Percentiles rank a stretch among this genome's conserved stretches.
Evolutionary conservation across 495 filamentous ascomycete genomes (phyloP).

Genomic region (Barbatosphaeria neglecta): DNA sequence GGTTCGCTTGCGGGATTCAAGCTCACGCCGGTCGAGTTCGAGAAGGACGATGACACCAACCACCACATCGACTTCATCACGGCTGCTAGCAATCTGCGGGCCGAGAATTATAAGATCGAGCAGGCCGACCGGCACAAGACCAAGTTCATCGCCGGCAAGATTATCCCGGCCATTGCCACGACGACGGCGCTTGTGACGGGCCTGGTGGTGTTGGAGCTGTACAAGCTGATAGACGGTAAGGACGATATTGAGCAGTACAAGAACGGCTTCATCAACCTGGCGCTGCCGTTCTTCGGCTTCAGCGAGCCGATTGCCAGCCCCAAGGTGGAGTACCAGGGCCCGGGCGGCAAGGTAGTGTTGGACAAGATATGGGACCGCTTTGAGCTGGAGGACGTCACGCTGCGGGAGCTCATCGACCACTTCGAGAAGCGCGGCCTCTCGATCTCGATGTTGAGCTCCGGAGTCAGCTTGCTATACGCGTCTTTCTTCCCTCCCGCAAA

Average conservation of each 20-base stretch:
- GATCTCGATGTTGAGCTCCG: conserved; percentile 89
- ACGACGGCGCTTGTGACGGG: conserved; percentile 94
- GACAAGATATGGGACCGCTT: conserved; percentile 99
- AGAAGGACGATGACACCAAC: conserved; percentile 98
- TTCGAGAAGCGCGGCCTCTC: conserved; percentile 71
- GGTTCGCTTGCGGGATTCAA: conserved; percentile 76
- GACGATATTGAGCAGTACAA: conserved; percentile 93
- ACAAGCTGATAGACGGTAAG: conserved; percentile 95
- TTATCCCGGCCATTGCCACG: conserved; percentile 97
- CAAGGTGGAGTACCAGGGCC: conserved; percentile 75
- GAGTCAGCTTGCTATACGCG: conserved; percentile 91
- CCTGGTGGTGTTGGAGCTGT: conserved; percentile 82
- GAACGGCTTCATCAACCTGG: conserved; percentile 97
- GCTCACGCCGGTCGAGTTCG: conserved; percentile 87
- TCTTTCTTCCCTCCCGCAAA: conserved; percentile 86
- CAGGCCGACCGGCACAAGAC: conserved; percentile 91
- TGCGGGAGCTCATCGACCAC: conserved; percentile 69
- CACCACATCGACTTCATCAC: conserved; percentile 99
- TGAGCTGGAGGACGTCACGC: conserved; percentile 75
- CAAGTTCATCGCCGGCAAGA: conserved; percentile 99
- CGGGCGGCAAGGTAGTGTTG: conserved; percentile 66
- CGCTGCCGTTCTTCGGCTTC: conserved; percentile 95
- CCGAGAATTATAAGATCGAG: conserved; percentile 93
- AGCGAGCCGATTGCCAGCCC: conserved; percentile 89
- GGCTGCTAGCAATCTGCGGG: conserved; percentile 88